Evolutionary conservation across 2,329 filamentous ascomycete genomes (phyloP).

Genomic region (Calonectria hongkongensis): DNA sequence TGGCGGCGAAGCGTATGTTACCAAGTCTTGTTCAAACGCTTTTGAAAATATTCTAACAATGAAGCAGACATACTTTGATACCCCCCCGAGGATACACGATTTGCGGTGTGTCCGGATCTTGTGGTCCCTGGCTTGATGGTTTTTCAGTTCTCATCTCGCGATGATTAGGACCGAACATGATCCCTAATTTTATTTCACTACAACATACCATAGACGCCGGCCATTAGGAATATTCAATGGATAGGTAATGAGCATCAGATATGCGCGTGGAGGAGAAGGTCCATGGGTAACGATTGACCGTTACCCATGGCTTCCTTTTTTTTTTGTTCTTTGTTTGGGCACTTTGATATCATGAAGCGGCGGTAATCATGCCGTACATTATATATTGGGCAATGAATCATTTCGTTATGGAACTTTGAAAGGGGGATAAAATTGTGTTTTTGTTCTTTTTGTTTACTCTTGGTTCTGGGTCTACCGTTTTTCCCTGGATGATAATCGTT

Average conservation of each 20-base stretch:
- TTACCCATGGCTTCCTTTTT: constrained; percentile 32
- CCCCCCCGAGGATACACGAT: constrained; percentile 92
- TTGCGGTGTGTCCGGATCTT: constrained; percentile 90
- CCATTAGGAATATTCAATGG: constrained; percentile 34
- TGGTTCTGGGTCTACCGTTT: constrained; percentile 13
- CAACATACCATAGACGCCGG: constrained; percentile 36
- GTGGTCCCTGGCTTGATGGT: constrained; percentile 87
- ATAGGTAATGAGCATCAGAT: constrained; percentile 40
- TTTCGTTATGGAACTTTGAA: constrained; percentile 8
- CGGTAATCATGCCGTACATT: constrained; percentile 36
- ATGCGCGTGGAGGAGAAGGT: constrained; percentile 17
- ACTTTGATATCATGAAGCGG: constrained; percentile 30
- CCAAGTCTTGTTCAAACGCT: not conserved
- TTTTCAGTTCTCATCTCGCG: constrained; percentile 83
- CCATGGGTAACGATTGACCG: not conserved
- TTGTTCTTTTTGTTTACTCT: not conserved
- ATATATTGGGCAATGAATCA: constrained; percentile 38
- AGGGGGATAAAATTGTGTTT: not conserved
- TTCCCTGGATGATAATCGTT: constrained; percentile 26
- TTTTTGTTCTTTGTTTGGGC: constrained; percentile 36
- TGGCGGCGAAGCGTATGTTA: constrained; percentile 87
- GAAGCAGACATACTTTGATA: constrained; percentile 85
- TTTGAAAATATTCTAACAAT: constrained; percentile 45
- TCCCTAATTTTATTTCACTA: constrained; percentile 39
- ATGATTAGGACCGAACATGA: constrained; percentile 49